Evolutionary conservation across 1,139 yeast genomes (phyloP).

Genomic region (Pneumocystis oryctolagi): DNA sequence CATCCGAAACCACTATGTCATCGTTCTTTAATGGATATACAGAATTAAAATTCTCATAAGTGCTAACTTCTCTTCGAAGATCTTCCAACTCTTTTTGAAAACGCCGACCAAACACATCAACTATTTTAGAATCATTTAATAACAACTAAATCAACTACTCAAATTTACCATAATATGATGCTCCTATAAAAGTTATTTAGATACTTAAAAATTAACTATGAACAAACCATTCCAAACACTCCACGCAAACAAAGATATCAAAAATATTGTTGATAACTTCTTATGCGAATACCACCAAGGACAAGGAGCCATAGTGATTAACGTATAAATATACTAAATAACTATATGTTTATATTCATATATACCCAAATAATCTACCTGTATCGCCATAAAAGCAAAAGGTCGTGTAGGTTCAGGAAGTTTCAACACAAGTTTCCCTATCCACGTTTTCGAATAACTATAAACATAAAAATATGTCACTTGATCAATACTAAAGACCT

Average conservation of each 20-base stretch:
- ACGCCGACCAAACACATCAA: conserved; percentile 78
- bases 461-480: background rate
- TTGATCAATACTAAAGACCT: conserved; percentile 26
- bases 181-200: background rate
- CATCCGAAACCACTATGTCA: background rate
- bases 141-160: background rate
- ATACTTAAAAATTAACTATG: conserved; percentile 35
- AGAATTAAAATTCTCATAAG: background rate
- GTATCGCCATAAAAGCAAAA: conserved; percentile 61
- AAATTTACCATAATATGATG: background rate
- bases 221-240: conserved; percentile 92
- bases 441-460: conserved; percentile 44
- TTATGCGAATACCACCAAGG: conserved; percentile 72
- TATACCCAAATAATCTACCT: background rate
- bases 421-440: conserved; percentile 70
- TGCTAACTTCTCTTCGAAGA: conserved; percentile 29
- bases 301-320: conserved; percentile 76
- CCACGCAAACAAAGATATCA: conserved; percentile 53
- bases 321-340: conserved; percentile 65
- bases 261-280: conserved; percentile 51
- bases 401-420: conserved; percentile 77
- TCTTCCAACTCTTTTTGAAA: conserved; percentile 68
- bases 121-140: conserved; percentile 13
- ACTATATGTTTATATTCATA: background rate
- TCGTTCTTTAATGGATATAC: background rate